Evolutionary conservation across 345 rosid species (phyloP).

Genomic region (Ricinus communis): DNA sequence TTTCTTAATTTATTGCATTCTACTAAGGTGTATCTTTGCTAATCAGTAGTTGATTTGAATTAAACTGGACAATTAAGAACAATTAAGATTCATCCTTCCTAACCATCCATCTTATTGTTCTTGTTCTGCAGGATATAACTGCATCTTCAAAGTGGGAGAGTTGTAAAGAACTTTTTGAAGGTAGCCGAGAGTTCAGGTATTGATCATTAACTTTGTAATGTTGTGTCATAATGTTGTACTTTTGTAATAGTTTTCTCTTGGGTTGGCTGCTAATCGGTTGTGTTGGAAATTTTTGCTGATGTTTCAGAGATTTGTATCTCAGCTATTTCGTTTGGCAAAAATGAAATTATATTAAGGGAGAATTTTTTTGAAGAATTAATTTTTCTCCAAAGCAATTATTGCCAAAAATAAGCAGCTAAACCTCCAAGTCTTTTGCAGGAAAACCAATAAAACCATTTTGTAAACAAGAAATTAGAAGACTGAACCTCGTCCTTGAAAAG

Average conservation of each 20-base stretch:
- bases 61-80: not conserved
- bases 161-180: slow-evolving; percentile 60
- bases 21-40: slow-evolving; percentile 36
- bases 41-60: not conserved
- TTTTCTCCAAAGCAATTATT: too few relatives aligned
- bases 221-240: slow-evolving; percentile 5
- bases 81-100: slow-evolving; percentile 10
- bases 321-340: too few relatives aligned
- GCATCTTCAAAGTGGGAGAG: slow-evolving; percentile 84
- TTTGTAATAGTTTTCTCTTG: not conserved
- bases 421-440: not conserved
- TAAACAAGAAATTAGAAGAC: not conserved
- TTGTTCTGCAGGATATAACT: slow-evolving; percentile 62
- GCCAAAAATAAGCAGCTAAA: too few relatives aligned
- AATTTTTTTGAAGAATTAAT: too few relatives aligned
- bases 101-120: slow-evolving; percentile 24
- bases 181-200: slow-evolving; percentile 83
- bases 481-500: not conserved
- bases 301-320: not conserved
- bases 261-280: not conserved
- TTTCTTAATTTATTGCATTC: slow-evolving; percentile 42
- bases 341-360: too few relatives aligned
- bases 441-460: not conserved
- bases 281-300: not conserved
- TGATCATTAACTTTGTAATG: slow-evolving; percentile 7